phyloP scores from a whole-genome alignment of 2,329 filamentous ascomycete genomes.

The Fusarium cicatricum region DNA sequence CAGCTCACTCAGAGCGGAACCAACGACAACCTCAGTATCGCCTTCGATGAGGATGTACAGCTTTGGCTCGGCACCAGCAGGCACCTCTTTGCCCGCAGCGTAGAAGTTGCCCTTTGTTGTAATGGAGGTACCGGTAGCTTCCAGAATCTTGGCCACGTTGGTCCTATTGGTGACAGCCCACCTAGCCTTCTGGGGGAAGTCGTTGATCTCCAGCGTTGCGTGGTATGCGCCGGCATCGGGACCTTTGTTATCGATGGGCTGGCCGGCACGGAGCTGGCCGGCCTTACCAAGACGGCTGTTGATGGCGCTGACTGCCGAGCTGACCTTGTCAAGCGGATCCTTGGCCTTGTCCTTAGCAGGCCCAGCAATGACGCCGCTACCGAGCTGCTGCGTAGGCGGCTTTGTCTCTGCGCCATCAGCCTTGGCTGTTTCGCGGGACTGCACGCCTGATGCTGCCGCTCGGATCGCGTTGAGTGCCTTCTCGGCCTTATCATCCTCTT shows the following conservation, averaged over 20 bases:
- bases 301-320: slow-evolving; percentile 89
- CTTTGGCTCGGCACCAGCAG: slow-evolving; percentile 81
- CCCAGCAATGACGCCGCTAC: slow-evolving; percentile 58
- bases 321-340: slow-evolving; percentile 84
- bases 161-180: slow-evolving; percentile 99
- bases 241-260: slow-evolving; percentile 97
- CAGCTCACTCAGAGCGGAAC: slow-evolving; percentile 88
- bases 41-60: slow-evolving; percentile 98
- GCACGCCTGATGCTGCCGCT: slow-evolving; percentile 66
- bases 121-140: slow-evolving; percentile 93
- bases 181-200: slow-evolving; percentile 97
- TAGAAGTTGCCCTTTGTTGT: slow-evolving; percentile 98
- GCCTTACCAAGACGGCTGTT: slow-evolving; percentile 89
- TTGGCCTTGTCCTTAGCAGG: slow-evolving; percentile 65
- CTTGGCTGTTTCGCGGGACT: slow-evolving; percentile 61
- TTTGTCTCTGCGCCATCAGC: slow-evolving; percentile 50
- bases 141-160: slow-evolving; percentile 97
- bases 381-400: slow-evolving; percentile 48
- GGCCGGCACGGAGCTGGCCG: slow-evolving; percentile 87
- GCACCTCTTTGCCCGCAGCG: slow-evolving; percentile 79
- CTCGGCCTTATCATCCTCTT: slow-evolving; percentile 73
- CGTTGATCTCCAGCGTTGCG: slow-evolving; percentile 97
- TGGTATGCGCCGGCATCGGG: slow-evolving; percentile 97
- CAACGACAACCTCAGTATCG: slow-evolving; percentile 92
- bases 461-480: slow-evolving; percentile 72